Base-by-base conservation (phyloP, 495 filamentous ascomycete genomes). In the Oidiodendron maius region DNA sequence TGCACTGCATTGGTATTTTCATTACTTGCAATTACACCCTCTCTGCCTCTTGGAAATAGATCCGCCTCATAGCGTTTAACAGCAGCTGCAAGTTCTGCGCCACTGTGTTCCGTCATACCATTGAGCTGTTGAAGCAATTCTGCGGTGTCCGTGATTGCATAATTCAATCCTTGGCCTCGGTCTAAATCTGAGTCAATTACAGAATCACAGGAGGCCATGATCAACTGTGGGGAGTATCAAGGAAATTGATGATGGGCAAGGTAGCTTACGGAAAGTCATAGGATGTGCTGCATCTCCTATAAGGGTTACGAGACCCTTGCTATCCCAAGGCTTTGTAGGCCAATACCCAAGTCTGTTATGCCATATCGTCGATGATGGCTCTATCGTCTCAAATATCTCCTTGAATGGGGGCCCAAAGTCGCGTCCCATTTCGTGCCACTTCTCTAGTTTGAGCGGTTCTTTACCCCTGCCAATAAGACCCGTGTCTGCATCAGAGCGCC, bases 231-330 rank as follows among this genome's bases (percentile, higher is more conserved):
- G 17, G 28, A 5, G 21, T 5, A n/a, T 32, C 28, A 32, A 8
- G 28, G 8, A 8, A 8, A 32, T 8, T 8, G 28, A 32, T 8
- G 15, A 17, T 40, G 11, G 37, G 21, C 16, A 10, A 18, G 28
- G 28, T n/a, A n/a, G 17, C 70, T 25, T 66, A 76, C 73, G 68
- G 38, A 64, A 71, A 1, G 77, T 78, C 78, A 82, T 82, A 4
- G 78, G 67, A 61, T 82, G 76, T 2, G 76, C 75, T 4, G 77
- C 69, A 61, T 82, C 78, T 1, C 78, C 77, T 3, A 71, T 58
- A 3, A 80, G 52, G 2, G 74, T 70, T 4, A 70, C 71, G 4
- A 67, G 61, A 26, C 63, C 62, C 11, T 18, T n/a, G 3, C 67
- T 64, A 12, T 66, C 53, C 65, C 72, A 74, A 30, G 51, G 53